A percentile compares a stretch with the other conserved stretches of the same genome.
phyloP scores from a whole-genome alignment of 2,329 filamentous ascomycete genomes.

The Coleophoma cylindrospora region DNA sequence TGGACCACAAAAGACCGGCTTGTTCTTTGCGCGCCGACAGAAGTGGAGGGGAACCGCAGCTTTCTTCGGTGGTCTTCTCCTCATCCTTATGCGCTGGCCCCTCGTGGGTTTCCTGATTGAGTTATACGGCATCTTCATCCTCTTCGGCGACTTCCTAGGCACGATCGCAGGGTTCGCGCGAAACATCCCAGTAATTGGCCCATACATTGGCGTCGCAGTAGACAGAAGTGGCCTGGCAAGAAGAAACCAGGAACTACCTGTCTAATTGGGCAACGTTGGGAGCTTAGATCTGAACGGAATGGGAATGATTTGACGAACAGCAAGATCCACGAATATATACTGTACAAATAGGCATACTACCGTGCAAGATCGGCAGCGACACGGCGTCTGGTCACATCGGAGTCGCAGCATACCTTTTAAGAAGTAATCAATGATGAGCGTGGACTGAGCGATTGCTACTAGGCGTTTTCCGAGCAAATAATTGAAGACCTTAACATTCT shows the following conservation, averaged over 20 bases:
- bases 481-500: no score
- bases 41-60: slow-evolving; percentile 89
- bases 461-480: no score
- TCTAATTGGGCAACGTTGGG: slow-evolving; percentile 39
- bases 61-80: slow-evolving; percentile 74
- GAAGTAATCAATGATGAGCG: no score
- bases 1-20: slow-evolving; percentile 80
- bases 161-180: slow-evolving; percentile 87
- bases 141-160: slow-evolving; percentile 95
- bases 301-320: not conserved
- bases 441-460: no score
- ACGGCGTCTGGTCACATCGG: no score
- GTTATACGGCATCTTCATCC: slow-evolving; percentile 83
- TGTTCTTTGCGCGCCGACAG: slow-evolving; percentile 91
- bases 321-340: no score
- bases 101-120: slow-evolving; percentile 88
- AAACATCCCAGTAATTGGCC: slow-evolving; percentile 78
- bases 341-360: no score
- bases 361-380: no score
- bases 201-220: slow-evolving; percentile 72
- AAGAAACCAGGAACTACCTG: slow-evolving; percentile 72
- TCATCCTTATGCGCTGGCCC: slow-evolving; percentile 89
- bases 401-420: no score
- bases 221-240: slow-evolving; percentile 66
- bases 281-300: not conserved